Conservation (phyloP, 2,329 filamentous ascomycete species). For the Dactylellina drechsleri region DNA sequence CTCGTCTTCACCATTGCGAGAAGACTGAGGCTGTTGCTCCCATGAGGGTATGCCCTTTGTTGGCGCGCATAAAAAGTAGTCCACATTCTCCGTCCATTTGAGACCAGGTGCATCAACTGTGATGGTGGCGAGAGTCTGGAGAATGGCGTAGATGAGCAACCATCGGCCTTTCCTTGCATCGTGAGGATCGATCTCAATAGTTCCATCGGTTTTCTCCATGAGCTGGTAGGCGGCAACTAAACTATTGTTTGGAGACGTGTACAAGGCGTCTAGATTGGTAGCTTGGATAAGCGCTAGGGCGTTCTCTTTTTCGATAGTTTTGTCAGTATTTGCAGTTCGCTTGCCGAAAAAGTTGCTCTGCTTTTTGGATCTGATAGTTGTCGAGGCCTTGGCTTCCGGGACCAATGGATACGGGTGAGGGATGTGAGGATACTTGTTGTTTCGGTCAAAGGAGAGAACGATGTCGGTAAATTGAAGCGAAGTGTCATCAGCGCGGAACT, state of each 20-base stretch:
- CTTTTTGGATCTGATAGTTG: slow-evolving; percentile 40
- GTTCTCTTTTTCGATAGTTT: slow-evolving; percentile 64
- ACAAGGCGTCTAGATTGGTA: slow-evolving; percentile 70
- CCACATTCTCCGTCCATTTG: slow-evolving; percentile 67
- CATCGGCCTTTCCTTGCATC: slow-evolving; percentile 70
- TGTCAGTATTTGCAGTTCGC: slow-evolving; percentile 47
- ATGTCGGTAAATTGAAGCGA: slow-evolving; percentile 75
- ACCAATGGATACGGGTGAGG: slow-evolving; percentile 74
- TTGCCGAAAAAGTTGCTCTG: slow-evolving; percentile 57
- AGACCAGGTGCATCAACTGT: slow-evolving; percentile 69
- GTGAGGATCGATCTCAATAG: slow-evolving; percentile 67
- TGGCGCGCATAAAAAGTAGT: slow-evolving; percentile 69
- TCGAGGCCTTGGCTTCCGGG: slow-evolving; percentile 61
- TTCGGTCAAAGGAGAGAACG: slow-evolving; percentile 73
- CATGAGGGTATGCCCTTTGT: slow-evolving; percentile 70
- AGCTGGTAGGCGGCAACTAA: slow-evolving; percentile 69
- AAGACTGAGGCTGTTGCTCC: slow-evolving; percentile 59
- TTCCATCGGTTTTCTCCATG: slow-evolving; percentile 69
- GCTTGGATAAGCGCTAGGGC: slow-evolving; percentile 71
- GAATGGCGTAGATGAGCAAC: slow-evolving; percentile 70
- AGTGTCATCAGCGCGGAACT: slow-evolving; percentile 63
- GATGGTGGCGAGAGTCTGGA: slow-evolving; percentile 71
- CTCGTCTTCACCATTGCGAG: slow-evolving; percentile 42
- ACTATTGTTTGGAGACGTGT: slow-evolving; percentile 67
- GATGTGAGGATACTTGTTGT: slow-evolving; percentile 72